Evolutionary conservation across 2,329 filamentous ascomycete species (phyloP), one percentile per base, ranked within the genome.

Genomic region (Fusarium beomiforme): DNA sequence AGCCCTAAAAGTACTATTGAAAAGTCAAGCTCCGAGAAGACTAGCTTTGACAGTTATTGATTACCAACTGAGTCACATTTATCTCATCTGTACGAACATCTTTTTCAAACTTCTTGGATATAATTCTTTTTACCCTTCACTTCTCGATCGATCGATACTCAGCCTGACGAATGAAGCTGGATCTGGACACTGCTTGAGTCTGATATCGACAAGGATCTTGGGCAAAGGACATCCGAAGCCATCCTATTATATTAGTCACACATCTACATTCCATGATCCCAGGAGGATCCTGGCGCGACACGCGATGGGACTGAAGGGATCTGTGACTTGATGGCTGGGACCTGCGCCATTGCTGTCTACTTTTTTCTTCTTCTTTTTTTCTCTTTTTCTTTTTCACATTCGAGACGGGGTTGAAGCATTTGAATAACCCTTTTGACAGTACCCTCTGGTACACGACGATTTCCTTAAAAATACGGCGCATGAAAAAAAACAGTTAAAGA

Each of bases 1-100:
- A 89, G 85, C 74, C 86, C 86, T 39, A 79, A 85, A 74, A 82
- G 83, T 46, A 89, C 86, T 65, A 83, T 88, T 65, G 87, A 86
- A 55, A 82, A 86, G 78, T 82, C 83, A 31, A 87, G 83, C 77
- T 81, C 83, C 63, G 87, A 86, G 67, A 86, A 85, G 77, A 77
- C 77, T 60, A 84, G 83, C 75, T 80, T 84, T 73, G 84, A 86
- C 64, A 83, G 80, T 72, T 79, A 78, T 63, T 75, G 76, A 61
- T 74, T 55, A 12, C 44, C 47, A 54, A 74, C 42, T 59, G 62
- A 62, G 64, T 54, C 36, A 59, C 47, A 63, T 43, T 36, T 14
- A 65, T 56, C 49, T 71, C 69, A 69, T 64, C 68, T 71, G 69
- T 71, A 71, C 59, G 55, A 71, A 68, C 36, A 75, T 64, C 29